Evolutionary conservation across 2,329 filamentous ascomycete species (phyloP).

Genomic region (Nectriaceae sp.): DNA sequence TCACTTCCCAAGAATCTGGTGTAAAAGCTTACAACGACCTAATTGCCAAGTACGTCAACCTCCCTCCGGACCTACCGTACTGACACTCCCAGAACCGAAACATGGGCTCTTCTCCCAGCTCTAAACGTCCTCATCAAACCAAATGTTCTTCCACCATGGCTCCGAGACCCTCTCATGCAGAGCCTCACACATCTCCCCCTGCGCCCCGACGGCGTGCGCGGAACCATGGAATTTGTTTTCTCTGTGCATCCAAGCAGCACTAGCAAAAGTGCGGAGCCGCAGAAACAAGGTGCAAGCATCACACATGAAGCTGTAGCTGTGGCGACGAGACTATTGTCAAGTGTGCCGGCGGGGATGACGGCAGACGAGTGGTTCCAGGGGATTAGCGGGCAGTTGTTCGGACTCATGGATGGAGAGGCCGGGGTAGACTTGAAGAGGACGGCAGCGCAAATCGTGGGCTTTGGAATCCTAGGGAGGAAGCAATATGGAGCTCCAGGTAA

Average conservation of each 20-base stretch:
- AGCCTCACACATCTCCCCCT: constrained; percentile 63
- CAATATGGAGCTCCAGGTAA: constrained; percentile 63
- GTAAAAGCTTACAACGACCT: constrained; percentile 46
- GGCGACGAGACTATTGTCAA: constrained; percentile 62
- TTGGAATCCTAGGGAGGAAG: constrained; percentile 66
- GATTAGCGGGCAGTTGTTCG: constrained; percentile 62
- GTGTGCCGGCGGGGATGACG: constrained; percentile 55
- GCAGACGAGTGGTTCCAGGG: constrained; percentile 61
- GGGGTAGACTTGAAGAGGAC: constrained; percentile 38
- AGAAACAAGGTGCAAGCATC: constrained; percentile 63
- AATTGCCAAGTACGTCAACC: constrained; percentile 48
- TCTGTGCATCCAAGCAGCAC: constrained; percentile 62
- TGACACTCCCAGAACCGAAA: constrained; percentile 36
- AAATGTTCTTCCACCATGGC: constrained; percentile 57
- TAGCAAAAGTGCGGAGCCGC: constrained; percentile 44
- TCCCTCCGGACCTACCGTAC: no score
- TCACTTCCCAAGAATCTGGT: constrained; percentile 36
- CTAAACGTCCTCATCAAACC: constrained; percentile 67
- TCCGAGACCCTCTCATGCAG: constrained; percentile 58
- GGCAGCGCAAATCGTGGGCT: constrained; percentile 44
- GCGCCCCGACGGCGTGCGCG: constrained; percentile 63
- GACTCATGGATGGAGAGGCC: constrained; percentile 58
- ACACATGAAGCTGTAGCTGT: constrained; percentile 69
- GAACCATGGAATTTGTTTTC: constrained; percentile 71
- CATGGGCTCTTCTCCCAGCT: constrained; percentile 59